phyloP scores from a whole-genome alignment of 139 green algal species.

The Chlamydomonas sphaeroides region DNA sequence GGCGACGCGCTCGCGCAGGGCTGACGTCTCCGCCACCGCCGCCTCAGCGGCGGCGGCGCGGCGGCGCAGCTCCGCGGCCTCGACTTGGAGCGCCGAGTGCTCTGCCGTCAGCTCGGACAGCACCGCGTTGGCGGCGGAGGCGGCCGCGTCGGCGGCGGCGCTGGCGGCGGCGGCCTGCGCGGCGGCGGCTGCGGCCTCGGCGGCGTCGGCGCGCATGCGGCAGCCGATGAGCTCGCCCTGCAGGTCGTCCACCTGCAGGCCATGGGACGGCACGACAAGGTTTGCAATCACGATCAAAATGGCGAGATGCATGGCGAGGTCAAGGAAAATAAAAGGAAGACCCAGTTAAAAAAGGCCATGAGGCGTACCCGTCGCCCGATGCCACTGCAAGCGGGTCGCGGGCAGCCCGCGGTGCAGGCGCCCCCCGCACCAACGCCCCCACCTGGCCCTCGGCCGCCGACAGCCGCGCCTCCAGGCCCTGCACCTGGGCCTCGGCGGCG shows the following conservation, averaged over 20 bases:
- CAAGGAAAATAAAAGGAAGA: too few species aligned
- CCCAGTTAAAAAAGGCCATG: too few species aligned
- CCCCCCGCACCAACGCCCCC: too few species aligned
- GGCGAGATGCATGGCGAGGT: too few species aligned
- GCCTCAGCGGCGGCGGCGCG: not conserved
- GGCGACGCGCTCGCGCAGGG: not conserved
- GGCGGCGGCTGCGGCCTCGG: not conserved
- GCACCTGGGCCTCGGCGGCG: not conserved
- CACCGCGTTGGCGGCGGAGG: not conserved
- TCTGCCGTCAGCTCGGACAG: not conserved
- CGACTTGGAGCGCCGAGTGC: not conserved
- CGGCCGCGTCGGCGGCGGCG: not conserved
- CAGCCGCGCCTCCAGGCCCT: slow-evolving; percentile 3
- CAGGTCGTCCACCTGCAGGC: slow-evolving; percentile 22
- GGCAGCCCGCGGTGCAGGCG: too few species aligned
- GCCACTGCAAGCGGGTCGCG: too few species aligned
- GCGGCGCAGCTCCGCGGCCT: not conserved
- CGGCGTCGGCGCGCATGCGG: slow-evolving; percentile 30
- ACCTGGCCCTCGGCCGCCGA: slow-evolving; percentile 9
- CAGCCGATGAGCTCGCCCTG: slow-evolving; percentile 38
- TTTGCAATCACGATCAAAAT: too few species aligned
- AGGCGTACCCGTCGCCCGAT: too few species aligned
- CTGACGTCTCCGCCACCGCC: not conserved
- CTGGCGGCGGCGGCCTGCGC: not conserved
- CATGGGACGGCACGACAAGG: too few species aligned